Evolutionary conservation across 352 stramenopile genomes (phyloP), one percentile per base, ranked within the genome.

Genomic region (Phytophthora pini): DNA sequence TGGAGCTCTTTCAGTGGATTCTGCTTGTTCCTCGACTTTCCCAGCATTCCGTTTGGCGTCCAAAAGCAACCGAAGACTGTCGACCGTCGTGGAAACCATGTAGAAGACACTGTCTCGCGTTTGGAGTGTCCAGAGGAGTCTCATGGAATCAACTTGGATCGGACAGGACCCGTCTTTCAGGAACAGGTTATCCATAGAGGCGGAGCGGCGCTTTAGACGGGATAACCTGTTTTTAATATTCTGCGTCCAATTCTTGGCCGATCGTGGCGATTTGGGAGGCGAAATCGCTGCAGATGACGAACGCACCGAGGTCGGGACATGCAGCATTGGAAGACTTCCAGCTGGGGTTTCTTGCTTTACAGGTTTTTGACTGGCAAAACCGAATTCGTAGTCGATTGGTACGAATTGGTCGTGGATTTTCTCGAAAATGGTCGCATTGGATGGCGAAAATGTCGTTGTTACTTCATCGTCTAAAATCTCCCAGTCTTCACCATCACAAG

Each of bases 81-180:
- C 80, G 2, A 85, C 41, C 0, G 73, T 77, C 1, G 88, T 79
- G 0, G 79, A 70, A 9, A 88, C 74, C 70, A 91, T 90, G 53
- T 93, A 84, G 47, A 92, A 92, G 0, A 87, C 69, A 8, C 70
- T 76, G 53, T 95, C 85, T 27, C 87, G 78, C 13, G 84, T 90
- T 56, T 90, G 79, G 39, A 95, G 64, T 1, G 84, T 93, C 87
- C 87, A 95, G 6, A 93, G 53, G 2, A 95, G 60, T 49, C 88
- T 89, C 81, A 93, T 91, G 0, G 86, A 84, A 43, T 94, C 84
- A 1, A 94, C 73, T 77, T 94, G 87, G 29, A 94, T 93, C 1
- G 87, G 87, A 34, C 81, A 79, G 0, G 83, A 91, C 0, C 83
- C 84, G 48, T 91, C 84, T 46, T 89, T 88, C 2, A 90, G 40